Evolutionary conservation across 768 basidiomycete species (phyloP).

Genomic region (Austroboletus eburneus): DNA sequence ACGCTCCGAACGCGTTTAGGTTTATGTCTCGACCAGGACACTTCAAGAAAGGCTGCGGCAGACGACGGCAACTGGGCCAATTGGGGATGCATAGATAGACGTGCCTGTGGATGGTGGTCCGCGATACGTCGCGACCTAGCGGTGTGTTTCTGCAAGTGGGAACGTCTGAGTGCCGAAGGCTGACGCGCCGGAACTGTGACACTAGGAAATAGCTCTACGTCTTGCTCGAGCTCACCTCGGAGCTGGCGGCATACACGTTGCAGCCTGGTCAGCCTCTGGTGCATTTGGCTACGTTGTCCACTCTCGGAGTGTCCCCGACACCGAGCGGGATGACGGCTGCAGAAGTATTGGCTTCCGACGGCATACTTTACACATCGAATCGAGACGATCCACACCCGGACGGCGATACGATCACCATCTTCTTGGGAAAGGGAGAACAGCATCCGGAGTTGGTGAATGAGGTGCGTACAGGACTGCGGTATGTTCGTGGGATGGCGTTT

Average conservation of each 20-base stretch:
- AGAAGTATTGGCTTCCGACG: constrained; percentile 59
- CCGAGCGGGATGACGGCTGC: constrained; percentile 58
- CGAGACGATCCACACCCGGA: constrained; percentile 65
- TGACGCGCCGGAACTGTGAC: too few relatives aligned
- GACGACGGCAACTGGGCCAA: constrained; percentile 45
- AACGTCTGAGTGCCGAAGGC: too few relatives aligned
- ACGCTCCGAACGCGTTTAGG: too few relatives aligned
- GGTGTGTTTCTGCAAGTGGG: constrained; percentile 53
- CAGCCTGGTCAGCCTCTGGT: constrained; percentile 39
- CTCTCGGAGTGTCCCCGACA: constrained; percentile 44
- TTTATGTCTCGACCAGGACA: too few relatives aligned
- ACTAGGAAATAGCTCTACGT: constrained; percentile 62
- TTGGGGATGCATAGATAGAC: constrained; percentile 45
- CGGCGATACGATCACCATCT: constrained; percentile 73
- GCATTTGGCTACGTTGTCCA: constrained; percentile 38
- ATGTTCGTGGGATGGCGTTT: constrained; percentile 66
- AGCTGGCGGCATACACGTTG: constrained; percentile 52
- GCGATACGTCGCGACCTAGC: constrained; percentile 60
- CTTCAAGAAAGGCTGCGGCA: too few relatives aligned
- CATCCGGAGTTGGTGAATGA: constrained; percentile 52
- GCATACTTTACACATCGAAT: constrained; percentile 72
- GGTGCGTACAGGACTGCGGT: constrained; percentile 63
- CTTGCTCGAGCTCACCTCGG: constrained; percentile 60
- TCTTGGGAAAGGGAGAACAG: constrained; percentile 44
- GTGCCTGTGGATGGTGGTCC: constrained; percentile 62